Evolutionary conservation across 768 basidiomycete genomes (phyloP).

Genomic region (Candolleomyces eurysporus): DNA sequence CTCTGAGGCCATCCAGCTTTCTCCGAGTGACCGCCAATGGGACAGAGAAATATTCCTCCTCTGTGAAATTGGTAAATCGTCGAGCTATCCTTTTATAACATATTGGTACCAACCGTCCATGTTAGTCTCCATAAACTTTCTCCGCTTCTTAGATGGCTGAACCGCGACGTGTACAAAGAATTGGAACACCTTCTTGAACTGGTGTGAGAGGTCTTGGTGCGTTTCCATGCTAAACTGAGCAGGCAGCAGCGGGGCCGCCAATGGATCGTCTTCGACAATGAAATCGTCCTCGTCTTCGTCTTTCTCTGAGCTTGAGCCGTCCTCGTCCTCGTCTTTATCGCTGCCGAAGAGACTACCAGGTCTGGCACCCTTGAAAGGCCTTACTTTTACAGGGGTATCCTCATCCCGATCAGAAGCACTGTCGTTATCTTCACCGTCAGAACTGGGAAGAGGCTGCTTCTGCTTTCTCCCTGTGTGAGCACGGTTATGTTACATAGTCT

Average conservation of each 20-base stretch:
- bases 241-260: slow-evolving; percentile 50
- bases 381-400: slow-evolving; percentile 22
- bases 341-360: slow-evolving; percentile 18
- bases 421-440: slow-evolving; percentile 29
- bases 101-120: slow-evolving; percentile 42
- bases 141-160: slow-evolving; percentile 47
- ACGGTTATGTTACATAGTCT: neutral
- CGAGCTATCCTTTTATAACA: neutral
- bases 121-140: slow-evolving; percentile 50
- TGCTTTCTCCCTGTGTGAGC: slow-evolving; percentile 17
- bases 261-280: slow-evolving; percentile 68
- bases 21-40: slow-evolving; percentile 67
- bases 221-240: slow-evolving; percentile 78
- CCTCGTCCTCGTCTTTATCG: neutral
- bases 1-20: slow-evolving; percentile 65
- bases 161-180: slow-evolving; percentile 83
- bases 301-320: slow-evolving; percentile 21
- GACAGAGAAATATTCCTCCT: slow-evolving; percentile 69
- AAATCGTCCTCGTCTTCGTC: slow-evolving; percentile 34
- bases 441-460: slow-evolving; percentile 10
- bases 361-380: slow-evolving; percentile 47
- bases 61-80: slow-evolving; percentile 26
- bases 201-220: slow-evolving; percentile 71
- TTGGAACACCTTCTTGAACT: slow-evolving; percentile 88
- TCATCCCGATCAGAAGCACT: slow-evolving; percentile 29